Conservation (phyloP, 2,329 filamentous ascomycete genomes). For the Lachnellula hyalina region DNA sequence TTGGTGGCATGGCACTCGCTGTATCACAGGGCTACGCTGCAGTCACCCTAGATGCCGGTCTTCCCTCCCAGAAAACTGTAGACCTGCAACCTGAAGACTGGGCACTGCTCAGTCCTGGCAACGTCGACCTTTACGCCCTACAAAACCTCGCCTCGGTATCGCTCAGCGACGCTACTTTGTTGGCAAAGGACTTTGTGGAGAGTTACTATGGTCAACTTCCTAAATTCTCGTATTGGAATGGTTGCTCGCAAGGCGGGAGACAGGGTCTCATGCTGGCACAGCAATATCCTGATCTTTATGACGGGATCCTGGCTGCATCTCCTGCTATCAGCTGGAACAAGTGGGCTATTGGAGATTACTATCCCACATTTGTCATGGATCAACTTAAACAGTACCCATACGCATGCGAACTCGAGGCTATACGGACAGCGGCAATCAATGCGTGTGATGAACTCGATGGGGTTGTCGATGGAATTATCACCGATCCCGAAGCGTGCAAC, state of each 20-base stretch:
- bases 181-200: neutral
- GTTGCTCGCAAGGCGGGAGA: conserved; percentile 44
- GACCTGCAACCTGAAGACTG: too few species aligned
- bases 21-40: too few species aligned
- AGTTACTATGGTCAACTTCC: neutral
- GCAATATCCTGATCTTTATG: conserved; percentile 41
- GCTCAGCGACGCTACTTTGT: too few species aligned
- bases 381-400: conserved; percentile 38
- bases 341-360: conserved; percentile 45
- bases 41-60: too few species aligned
- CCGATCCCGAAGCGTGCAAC: conserved; percentile 33
- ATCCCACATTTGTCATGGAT: conserved; percentile 24
- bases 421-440: conserved; percentile 40
- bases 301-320: conserved; percentile 41
- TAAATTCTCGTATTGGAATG: conserved; percentile 38
- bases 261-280: conserved; percentile 42
- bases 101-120: too few species aligned
- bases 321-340: conserved; percentile 26
- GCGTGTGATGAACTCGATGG: conserved; percentile 48
- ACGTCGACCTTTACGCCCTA: too few species aligned
- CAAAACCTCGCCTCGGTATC: too few species aligned
- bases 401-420: conserved; percentile 36
- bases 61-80: too few species aligned
- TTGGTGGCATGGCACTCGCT: too few species aligned
- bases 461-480: conserved; percentile 40